Conservation (phyloP, 805 yeast genomes). For the Barnettozyma vustinii region DNA sequence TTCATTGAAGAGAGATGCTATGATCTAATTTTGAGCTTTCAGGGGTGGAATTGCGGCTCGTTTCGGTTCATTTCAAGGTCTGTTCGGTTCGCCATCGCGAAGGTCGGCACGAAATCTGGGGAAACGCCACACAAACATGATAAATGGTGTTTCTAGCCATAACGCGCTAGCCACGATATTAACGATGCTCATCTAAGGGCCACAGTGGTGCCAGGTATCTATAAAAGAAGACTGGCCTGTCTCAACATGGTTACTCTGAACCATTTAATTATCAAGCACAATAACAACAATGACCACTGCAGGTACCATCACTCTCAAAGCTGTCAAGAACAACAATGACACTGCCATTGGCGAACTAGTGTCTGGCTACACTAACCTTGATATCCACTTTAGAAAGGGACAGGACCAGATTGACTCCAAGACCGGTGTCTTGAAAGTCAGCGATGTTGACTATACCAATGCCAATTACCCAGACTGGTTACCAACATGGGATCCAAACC, state of each 20-base stretch:
- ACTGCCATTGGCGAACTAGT: not conserved
- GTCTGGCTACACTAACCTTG: constrained; percentile 21
- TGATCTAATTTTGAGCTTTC: no score
- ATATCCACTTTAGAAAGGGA: constrained; percentile 45
- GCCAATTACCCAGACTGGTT: constrained; percentile 49
- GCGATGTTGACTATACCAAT: constrained; percentile 34
- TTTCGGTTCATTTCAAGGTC: not conserved
- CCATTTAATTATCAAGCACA: not conserved
- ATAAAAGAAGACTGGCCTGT: not conserved
- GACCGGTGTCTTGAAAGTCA: constrained; percentile 43
- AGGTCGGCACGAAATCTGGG: not conserved
- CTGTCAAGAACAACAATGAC: constrained; percentile 4
- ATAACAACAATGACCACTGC: constrained; percentile 7
- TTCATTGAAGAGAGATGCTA: no score
- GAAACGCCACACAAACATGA: not conserved
- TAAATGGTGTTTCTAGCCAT: not conserved
- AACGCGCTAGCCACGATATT: not conserved
- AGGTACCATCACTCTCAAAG: constrained; percentile 12
- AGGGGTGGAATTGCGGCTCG: not conserved
- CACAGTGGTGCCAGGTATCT: not conserved
- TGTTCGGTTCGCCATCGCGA: not conserved
- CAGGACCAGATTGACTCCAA: constrained; percentile 40
- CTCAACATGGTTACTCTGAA: not conserved
- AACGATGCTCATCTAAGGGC: not conserved
- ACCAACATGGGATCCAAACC: constrained; percentile 64